Base-by-base conservation (phyloP, 2,329 filamentous ascomycete species). In the Penicillium expansum region DNA sequence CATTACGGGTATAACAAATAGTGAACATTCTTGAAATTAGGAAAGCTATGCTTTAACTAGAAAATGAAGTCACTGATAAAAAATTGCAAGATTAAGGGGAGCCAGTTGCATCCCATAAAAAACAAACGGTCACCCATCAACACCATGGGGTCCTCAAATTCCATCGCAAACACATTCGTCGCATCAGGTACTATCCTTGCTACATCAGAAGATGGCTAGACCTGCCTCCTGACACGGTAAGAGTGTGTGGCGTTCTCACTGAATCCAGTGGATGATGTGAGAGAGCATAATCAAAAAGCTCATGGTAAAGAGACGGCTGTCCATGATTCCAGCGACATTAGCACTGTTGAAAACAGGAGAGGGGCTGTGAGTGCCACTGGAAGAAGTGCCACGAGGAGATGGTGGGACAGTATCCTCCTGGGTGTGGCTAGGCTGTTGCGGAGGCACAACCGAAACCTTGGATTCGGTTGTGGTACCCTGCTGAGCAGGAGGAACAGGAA, bases 31-130 rank as follows among this genome's bases (percentile, higher is more conserved):
- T 24, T 55, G 27, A 50, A 14, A 50, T 58, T 52, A 32, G 16
- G 11, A 32, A 55, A 55, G 33, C 45, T 45, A 55, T 45, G 45
- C 52, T 55, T 48, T 13, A 49, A 58, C 52, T 58, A 58, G 29
- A 48, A 50, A 29, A 55, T 58, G 45, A 45, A 45, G 24, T 41
- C 45, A 58, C 52, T 32, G 16, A 27, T n/a, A 53, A 49, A 35
- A 52, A 47, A 41, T 50, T 45, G 41, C 18, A 43, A 54, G 29
- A 58, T 57, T 48, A 55, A 52, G n/a, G 49, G 55, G 45, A 50
- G 35, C 42, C 20, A 39, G 24, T 52, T 16, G 48, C 41, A 47
- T 56, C 54, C 48, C 54, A 47, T 35, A 35, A 56, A 42, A 29
- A 38, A 37, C 13, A 51, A 37, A 22, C 13, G 22, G 35, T 42